Evolutionary conservation across 306 rosid species (phyloP), one percentile per base, ranked within the genome.

Genomic region (Comarum palustre): DNA sequence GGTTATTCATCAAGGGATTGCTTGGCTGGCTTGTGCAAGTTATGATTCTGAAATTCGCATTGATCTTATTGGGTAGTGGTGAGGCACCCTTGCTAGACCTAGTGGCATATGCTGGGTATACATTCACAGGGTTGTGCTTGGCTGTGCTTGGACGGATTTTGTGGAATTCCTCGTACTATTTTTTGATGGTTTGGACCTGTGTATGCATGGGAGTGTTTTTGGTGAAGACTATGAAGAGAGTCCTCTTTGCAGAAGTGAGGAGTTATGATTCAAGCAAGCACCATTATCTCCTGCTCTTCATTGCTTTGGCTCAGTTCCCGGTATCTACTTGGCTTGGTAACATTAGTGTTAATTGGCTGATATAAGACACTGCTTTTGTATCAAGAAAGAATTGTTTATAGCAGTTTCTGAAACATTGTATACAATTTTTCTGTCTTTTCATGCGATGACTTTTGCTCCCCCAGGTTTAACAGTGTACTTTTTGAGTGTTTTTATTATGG

Each of bases 171-270:
- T 83, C 91, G 0, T 94, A 91, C 86, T 94, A 91, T 74, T 78
- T 90, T 83, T 76, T 94, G 78, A 89, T 94, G 96, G 95, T 96
- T 17, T 91, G 92, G 89, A 76, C 96, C 80, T 92, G 96, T 72
- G 65, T 91, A 74, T 89, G 95, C 90, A 94, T 91, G 97, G 99
- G 96, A 85, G 65, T 88, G 11, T 94, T 94, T 78, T 84, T 94
- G 84, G 99, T 94, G 87, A 94, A 94, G 85, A 91, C 96, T 8
- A 87, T 91, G 96, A 91, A 94, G 77, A 85, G 99, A 73, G 97
- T 91, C 48, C 93, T 94, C 48, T 91, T 94, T 63, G 97, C 97
- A 0, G 97, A 90, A 83, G 91, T 90, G 76, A 87, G 97, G 80
- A 91, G 87, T 73, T 91, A 85, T 70, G 96, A 94, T 84, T 91